Base-by-base conservation (phyloP, 1,139 yeast species). In the Insectozyma bohioensis region DNA sequence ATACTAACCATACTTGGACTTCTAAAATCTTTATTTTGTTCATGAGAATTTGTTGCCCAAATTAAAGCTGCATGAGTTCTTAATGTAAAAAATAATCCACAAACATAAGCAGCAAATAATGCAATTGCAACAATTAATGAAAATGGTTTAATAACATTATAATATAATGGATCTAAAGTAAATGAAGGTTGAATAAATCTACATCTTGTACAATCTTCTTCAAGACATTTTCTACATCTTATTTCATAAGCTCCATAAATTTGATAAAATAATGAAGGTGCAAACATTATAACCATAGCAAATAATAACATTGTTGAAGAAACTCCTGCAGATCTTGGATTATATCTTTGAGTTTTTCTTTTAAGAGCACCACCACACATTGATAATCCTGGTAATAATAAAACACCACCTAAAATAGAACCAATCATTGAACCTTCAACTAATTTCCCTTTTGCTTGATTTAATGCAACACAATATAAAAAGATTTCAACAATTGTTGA, bases 381-480 rank as follows among this genome's bases (percentile, higher is more conserved):
- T 2, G 97, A 87, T 29, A 88, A 65, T 0, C 98, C 98, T 0
- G 98, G 99, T 43, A 92, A 66, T 28, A 92, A 68, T 31, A 92
- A 61, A 1, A 92, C 96, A 41, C 95, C 98, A 31, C 95, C 98
- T 26, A 92, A 60, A 39, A 92, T 82, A 2, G 96, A 85, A 0
- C 99, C 99, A 47, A 92, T 84, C 75, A 92, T 81, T n/a, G 95
- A 85, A 19, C 99, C 99, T 61, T 94, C 98, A 2, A 94, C 98
- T 30, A 92, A 69, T 39, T 80, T 78, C 2, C 95, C 95, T 53
- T 94, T 92, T 2, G 81, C 75, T 54, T 88, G 95, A 36, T 76
- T 70, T 42, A 92, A 66, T 0, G 99, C 98, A 14, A 92, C 95
- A 56, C 95, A 84, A 54, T 92, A 92, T 33, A 92, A 65, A 56